Percentiles rank a stretch among this genome's conserved stretches.
These are phyloP conservation scores for Phytophthora quininea DNA, from an alignment of 352 stramenopile genomes.

Conservation along the genomic window DNA sequence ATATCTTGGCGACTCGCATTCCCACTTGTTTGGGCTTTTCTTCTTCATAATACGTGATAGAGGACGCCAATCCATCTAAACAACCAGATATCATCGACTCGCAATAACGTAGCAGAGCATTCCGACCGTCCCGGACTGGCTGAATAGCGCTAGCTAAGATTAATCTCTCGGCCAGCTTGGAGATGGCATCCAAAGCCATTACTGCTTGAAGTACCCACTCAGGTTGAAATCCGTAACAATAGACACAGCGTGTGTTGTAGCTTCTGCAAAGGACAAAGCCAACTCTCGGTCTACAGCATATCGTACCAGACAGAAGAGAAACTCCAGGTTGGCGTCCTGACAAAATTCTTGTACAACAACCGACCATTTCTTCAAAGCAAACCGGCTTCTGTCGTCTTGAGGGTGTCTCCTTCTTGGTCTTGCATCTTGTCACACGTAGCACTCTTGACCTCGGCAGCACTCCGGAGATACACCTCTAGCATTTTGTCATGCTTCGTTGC, in stretches of 20 bases:
- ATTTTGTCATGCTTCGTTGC: not conserved
- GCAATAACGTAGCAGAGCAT: not conserved
- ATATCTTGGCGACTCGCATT: not conserved
- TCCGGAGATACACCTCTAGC: not conserved
- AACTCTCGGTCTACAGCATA: not conserved
- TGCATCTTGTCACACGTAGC: not conserved
- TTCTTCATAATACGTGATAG: no score
- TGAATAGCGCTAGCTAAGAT: not conserved
- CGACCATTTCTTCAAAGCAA: not conserved
- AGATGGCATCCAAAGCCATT: not conserved
- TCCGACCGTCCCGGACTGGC: not conserved
- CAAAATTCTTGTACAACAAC: not conserved
- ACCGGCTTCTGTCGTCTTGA: not conserved
- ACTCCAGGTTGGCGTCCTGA: not conserved
- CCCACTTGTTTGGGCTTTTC: not conserved
- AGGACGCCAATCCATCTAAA: no score
- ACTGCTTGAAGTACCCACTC: not conserved
- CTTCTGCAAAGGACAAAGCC: not conserved
- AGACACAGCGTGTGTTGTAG: not conserved
- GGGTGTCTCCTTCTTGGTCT: not conserved
- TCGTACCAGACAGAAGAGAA: not conserved
- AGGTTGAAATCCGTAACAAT: not conserved
- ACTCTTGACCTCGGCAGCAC: not conserved
- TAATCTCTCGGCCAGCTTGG: not conserved
- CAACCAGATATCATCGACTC: not conserved